A percentile compares a stretch with the other conserved stretches of the same genome.
Evolutionary conservation across 2,329 filamentous ascomycete genomes (phyloP).

Genomic region (Botrytis medusae): DNA sequence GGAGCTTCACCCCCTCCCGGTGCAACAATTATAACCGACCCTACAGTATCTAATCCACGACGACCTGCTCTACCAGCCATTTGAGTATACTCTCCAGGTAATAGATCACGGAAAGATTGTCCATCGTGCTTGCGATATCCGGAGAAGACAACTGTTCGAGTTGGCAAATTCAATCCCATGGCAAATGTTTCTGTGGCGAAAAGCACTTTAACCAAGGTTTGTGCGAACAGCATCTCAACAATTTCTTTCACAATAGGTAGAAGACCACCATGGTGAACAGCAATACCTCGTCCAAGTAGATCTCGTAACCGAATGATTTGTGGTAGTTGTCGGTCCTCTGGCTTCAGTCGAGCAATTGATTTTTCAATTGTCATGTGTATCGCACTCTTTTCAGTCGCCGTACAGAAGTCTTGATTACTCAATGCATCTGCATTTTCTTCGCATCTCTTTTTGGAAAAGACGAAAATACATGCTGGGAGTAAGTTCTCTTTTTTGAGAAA

Average conservation of each 20-base stretch:
- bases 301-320: slow-evolving; percentile 89
- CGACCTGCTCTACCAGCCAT: slow-evolving; percentile 96
- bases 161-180: slow-evolving; percentile 95
- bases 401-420: slow-evolving; percentile 93
- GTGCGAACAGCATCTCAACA: slow-evolving; percentile 94
- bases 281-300: slow-evolving; percentile 82
- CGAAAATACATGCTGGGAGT: slow-evolving; percentile 92
- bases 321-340: slow-evolving; percentile 84
- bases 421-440: slow-evolving; percentile 96
- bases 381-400: slow-evolving; percentile 88
- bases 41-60: slow-evolving; percentile 87
- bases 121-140: slow-evolving; percentile 97
- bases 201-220: slow-evolving; percentile 91
- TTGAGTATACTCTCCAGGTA: slow-evolving; percentile 96
- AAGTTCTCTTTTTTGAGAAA: slow-evolving; percentile 84
- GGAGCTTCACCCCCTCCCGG: slow-evolving; percentile 82
- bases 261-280: slow-evolving; percentile 92
- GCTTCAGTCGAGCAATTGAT: slow-evolving; percentile 85
- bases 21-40: slow-evolving; percentile 90
- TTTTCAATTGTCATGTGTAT: slow-evolving; percentile 98
- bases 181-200: slow-evolving; percentile 99
- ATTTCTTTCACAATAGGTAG: slow-evolving; percentile 97
- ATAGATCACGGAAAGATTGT: slow-evolving; percentile 82
- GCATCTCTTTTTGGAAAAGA: slow-evolving; percentile 97
- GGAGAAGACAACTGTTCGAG: slow-evolving; percentile 94